Base-by-base conservation (phyloP, 768 basidiomycete species). In the Postia placenta region DNA sequence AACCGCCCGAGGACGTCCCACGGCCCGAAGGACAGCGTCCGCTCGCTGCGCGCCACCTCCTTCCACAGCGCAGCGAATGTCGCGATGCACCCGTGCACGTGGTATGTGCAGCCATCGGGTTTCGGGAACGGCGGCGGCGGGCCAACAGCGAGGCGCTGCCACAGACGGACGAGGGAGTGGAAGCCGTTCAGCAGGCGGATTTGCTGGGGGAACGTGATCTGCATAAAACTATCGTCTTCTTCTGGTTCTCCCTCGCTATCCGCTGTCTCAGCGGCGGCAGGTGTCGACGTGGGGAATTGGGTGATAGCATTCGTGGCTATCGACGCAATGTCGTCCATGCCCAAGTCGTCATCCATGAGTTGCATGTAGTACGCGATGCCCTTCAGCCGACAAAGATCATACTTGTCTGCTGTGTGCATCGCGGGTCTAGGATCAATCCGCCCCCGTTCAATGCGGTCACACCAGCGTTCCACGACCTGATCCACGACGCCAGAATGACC, bases 1-100 rank as follows among this genome's bases (percentile, higher is more conserved):
- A 74, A 61, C 50, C 69, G 60, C 22, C 65, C 59, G 26, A 74
- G 52, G 23, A 72, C 64, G 58, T 74, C 72, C 19, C 60, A 63
- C 11, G 61, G 58, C 24, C 60, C 45, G 28, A 57, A 56, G 33
- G 56, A 38, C 27, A 59, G 52, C 42, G 57, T 64, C 39, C 52
- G 51, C 37, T 60, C 56, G 36, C 60, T 59, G 33, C 54, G 50
- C 23, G 56, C 56, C 15, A 61, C 67, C 15, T 63, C 58, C 11
- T 45, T 39, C 69, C 72, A 74, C 38, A 66, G 57, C 45, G 60
- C 49, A 46, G 49, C 54, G 72, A 72, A 75, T 27, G 64, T 69
- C 26, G 56, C 48, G n/a, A 66, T 28, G 51, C 74, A 75, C 9
- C 60, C 60, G 40, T 61, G 64, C 37, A 49, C 50, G 57, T 73